These are phyloP conservation scores for Diplodia mutila DNA, from an alignment of 2,329 filamentous ascomycete species.

Conservation along the genomic window DNA sequence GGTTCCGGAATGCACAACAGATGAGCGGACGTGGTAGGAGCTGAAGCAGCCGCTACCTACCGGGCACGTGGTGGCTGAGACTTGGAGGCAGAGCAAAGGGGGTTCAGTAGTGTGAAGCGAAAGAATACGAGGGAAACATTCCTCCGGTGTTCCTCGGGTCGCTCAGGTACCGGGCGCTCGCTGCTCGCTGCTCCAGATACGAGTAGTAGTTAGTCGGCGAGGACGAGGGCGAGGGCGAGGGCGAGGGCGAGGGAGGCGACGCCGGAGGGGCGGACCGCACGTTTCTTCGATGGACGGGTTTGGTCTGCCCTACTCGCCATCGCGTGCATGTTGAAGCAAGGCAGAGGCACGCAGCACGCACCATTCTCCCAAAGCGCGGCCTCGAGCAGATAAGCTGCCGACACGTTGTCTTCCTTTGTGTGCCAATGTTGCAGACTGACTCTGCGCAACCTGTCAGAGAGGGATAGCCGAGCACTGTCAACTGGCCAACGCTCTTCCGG, in stretches of 20 bases:
- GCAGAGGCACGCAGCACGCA: not conserved
- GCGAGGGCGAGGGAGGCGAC: not conserved
- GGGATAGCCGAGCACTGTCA: not conserved
- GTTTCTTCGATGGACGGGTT: not conserved
- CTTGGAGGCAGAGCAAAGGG: not conserved
- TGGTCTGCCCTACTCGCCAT: not conserved
- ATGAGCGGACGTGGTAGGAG: not conserved
- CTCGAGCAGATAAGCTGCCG: slow-evolving; percentile 19
- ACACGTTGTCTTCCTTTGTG: slow-evolving; percentile 15
- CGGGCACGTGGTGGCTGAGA: slow-evolving; percentile 10
- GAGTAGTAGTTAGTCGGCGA: no score
- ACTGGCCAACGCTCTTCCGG: not conserved
- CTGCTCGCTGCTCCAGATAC: slow-evolving; percentile 1
- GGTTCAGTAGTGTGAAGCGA: not conserved
- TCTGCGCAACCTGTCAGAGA: slow-evolving; percentile 19
- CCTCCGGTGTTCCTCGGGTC: slow-evolving; percentile 3
- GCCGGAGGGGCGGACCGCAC: slow-evolving; percentile 3
- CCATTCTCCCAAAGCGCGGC: not conserved
- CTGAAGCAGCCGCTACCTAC: not conserved
- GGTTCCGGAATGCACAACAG: not conserved
- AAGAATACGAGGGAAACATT: slow-evolving; percentile 1
- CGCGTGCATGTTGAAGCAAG: slow-evolving; percentile 5
- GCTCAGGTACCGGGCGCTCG: not conserved
- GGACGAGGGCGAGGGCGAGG: no score
- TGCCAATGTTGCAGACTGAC: slow-evolving; percentile 8